Evolutionary conservation across 371 early-diverging fungal genomes (phyloP).

Genomic region (Actinomortierella wolfii): DNA sequence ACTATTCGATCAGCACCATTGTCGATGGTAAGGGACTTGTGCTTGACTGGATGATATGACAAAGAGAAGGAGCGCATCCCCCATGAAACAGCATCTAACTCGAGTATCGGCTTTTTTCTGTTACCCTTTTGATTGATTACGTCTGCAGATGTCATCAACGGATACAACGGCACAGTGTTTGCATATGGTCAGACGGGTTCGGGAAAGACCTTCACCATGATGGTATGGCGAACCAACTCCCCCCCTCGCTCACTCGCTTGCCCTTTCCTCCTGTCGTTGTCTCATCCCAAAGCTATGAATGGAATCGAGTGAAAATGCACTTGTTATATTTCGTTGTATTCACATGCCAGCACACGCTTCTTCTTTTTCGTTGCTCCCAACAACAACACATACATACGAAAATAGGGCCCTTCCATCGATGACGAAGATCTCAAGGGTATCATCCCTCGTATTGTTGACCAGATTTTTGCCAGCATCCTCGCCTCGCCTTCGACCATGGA

Average conservation of each 20-base stretch:
- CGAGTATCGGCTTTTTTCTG: background rate
- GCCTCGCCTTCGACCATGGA: slow-evolving; percentile 87
- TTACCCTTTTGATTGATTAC: slow-evolving; percentile 6
- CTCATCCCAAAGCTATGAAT: no score
- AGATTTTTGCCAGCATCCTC: slow-evolving; percentile 86
- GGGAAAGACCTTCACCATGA: slow-evolving; percentile 99
- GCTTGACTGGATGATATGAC: no score
- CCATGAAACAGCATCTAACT: slow-evolving; percentile 2
- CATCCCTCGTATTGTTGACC: slow-evolving; percentile 92
- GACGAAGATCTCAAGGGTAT: slow-evolving; percentile 90
- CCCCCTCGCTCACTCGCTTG: no score
- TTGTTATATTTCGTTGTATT: no score
- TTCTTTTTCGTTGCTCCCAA: slow-evolving; percentile 73
- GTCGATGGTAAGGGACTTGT: slow-evolving; percentile 76
- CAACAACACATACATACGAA: no score
- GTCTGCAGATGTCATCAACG: slow-evolving; percentile 68
- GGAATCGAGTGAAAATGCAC: no score
- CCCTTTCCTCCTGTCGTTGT: no score
- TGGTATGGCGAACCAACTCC: slow-evolving; percentile 59
- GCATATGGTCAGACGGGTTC: slow-evolving; percentile 98
- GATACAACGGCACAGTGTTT: slow-evolving; percentile 98
- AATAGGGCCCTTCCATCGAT: slow-evolving; percentile 93
- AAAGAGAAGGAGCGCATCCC: background rate
- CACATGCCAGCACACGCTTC: slow-evolving; percentile 77
- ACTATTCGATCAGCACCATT: slow-evolving; percentile 87